phyloP scores from a whole-genome alignment of 768 basidiomycete species.

The Terana coerulea region DNA sequence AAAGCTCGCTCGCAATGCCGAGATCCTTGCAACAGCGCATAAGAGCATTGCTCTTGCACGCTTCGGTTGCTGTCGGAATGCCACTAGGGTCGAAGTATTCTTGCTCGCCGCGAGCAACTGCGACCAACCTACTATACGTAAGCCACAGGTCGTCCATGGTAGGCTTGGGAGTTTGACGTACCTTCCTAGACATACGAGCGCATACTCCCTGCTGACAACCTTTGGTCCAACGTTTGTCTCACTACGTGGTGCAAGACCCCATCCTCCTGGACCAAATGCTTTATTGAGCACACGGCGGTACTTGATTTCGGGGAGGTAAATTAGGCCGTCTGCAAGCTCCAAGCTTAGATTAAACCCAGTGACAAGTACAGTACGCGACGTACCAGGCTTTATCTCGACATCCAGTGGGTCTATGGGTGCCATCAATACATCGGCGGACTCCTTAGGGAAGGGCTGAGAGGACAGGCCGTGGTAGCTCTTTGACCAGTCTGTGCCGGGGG shows the following conservation, averaged over 20 bases:
- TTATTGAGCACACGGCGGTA: conserved; percentile 89
- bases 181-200: conserved; percentile 90
- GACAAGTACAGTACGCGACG: no score
- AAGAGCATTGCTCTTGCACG: conserved; percentile 92
- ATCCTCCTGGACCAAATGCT: conserved; percentile 94
- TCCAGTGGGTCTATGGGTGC: conserved; percentile 73
- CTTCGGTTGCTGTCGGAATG: conserved; percentile 91
- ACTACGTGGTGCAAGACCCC: conserved; percentile 92
- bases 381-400: conserved; percentile 93
- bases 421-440: conserved; percentile 67
- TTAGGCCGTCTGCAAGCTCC: conserved; percentile 65
- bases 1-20: conserved; percentile 93
- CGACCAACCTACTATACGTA: conserved; percentile 61
- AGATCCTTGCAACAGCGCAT: conserved; percentile 98
- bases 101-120: conserved; percentile 90
- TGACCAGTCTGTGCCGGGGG: conserved; percentile 76
- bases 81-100: conserved; percentile 93
- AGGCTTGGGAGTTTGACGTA: conserved; percentile 31
- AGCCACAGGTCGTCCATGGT: background rate
- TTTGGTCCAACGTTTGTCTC: conserved; percentile 88
- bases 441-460: conserved; percentile 69
- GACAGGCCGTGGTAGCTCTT: conserved; percentile 83
- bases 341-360: background rate
- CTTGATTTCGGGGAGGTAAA: conserved; percentile 97
- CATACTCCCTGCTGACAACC: conserved; percentile 92